Conservation (phyloP, 73 alveolate genomes). For the Tetrahymena borealis region DNA sequence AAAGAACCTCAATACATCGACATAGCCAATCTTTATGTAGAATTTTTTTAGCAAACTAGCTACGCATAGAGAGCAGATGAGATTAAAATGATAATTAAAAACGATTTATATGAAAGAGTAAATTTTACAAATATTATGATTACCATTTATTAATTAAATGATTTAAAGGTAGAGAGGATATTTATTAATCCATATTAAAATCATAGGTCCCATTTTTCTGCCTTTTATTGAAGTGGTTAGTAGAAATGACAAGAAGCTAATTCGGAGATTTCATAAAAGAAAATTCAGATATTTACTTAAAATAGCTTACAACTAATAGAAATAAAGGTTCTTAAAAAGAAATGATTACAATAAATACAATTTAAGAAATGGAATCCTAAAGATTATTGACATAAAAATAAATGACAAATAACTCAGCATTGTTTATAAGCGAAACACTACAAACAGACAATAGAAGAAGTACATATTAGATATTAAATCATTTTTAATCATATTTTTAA, state of each 20-base stretch:
- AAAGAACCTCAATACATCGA: neutral
- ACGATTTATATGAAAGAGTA: neutral
- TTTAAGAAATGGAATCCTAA: neutral
- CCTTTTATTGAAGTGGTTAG: neutral
- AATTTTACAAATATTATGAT: too few relatives aligned
- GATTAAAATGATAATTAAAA: neutral
- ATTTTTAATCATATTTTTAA: neutral
- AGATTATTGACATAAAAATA: neutral
- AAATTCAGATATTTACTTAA: neutral
- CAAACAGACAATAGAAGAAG: neutral
- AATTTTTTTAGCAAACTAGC: neutral
- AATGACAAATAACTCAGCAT: neutral
- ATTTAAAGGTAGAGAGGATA: neutral
- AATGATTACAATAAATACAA: neutral
- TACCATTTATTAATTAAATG: too few relatives aligned
- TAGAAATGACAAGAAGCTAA: neutral
- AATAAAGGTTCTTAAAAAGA: neutral
- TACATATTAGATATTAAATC: neutral
- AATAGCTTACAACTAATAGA: neutral
- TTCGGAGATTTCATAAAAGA: neutral
- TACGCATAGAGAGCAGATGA: neutral
- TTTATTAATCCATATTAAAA: neutral
- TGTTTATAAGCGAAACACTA: neutral
- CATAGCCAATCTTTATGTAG: neutral
- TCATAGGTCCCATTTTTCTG: neutral